Base-by-base conservation (phyloP, 306 rosid species). In the Benincasa hispida region DNA sequence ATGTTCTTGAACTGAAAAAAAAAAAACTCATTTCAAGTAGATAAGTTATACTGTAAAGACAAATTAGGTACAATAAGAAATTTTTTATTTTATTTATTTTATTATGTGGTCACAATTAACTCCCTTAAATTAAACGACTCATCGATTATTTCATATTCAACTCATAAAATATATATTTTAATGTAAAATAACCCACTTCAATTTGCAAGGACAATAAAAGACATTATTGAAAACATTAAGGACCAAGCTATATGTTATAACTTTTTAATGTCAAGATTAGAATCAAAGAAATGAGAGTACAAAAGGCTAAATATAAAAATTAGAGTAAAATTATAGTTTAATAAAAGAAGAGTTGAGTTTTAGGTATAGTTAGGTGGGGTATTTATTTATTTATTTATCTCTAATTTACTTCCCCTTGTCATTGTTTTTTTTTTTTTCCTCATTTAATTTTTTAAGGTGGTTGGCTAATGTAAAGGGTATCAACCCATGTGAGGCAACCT, bases 401-500 rank as follows among this genome's bases (percentile, higher is more conserved):
- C 6, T 37, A 34, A 34, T 34, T 13, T 11, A 1, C 27, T n/a
- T 5, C 15, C 2, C 37, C 18, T 42, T 42, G 10, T 42, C 3
- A 10, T 10, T 4, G 37, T 37, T 65, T 35, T 69, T 6, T 8
- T 24, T 54, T 12, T 58, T 13, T 74, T 28, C 4, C 9, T 32
- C 8, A 17, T 75, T 19, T 30, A n/a, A 0, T n/a, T 75, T 30
- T 10, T 66, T 0, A 8, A 7, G 57, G 80, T 67, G 77, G 84
- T 74, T 82, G 84, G 81, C 35, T 62, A 60, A 50, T 75, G 54
- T 75, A 68, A 72, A 57, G 55, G 85, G 90, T 60, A 84, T 87
- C 90, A 82, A 80, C 68, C 84, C 88, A 87, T 83, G 86, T 87
- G 85, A 69, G 57, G 59, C 76, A 22, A 55, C 28, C 30, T 53